Percentiles rank a stretch among this genome's conserved stretches.
Evolutionary conservation across 148 eudicot genomes (phyloP).

Genomic region (Chenopodium berlandieri): DNA sequence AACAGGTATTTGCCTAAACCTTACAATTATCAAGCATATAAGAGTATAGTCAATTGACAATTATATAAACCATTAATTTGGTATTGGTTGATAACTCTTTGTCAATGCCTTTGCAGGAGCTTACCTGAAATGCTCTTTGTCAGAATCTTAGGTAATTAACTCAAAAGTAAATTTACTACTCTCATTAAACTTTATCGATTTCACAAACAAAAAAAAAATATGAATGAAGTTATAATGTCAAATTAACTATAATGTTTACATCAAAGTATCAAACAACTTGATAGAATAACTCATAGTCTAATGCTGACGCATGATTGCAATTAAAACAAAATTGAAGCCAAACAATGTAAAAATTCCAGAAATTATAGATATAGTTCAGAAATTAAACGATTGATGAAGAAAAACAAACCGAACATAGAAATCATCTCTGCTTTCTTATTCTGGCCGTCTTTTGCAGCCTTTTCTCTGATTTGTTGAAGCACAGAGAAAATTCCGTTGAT

Average conservation of each 20-base stretch:
- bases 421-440: constrained; percentile 89
- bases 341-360: background rate
- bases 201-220: no score
- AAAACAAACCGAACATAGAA: constrained; percentile 48
- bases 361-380: background rate
- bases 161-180: background rate
- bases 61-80: no score
- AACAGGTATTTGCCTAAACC: no score
- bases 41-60: no score
- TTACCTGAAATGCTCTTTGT: constrained; percentile 60
- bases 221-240: background rate
- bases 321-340: background rate
- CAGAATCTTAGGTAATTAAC: background rate
- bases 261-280: background rate
- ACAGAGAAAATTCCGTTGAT: constrained; percentile 79
- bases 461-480: constrained; percentile 67
- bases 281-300: background rate
- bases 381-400: background rate
- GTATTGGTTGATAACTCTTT: constrained; percentile 34
- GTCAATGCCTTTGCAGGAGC: constrained; percentile 67
- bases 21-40: no score
- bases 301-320: background rate
- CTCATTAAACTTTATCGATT: background rate
- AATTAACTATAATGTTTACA: background rate
- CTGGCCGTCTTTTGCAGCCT: constrained; percentile 72